Evolutionary conservation across 2,329 filamentous ascomycete genomes (phyloP).

Genomic region (Pestalotiopsis sp.): DNA sequence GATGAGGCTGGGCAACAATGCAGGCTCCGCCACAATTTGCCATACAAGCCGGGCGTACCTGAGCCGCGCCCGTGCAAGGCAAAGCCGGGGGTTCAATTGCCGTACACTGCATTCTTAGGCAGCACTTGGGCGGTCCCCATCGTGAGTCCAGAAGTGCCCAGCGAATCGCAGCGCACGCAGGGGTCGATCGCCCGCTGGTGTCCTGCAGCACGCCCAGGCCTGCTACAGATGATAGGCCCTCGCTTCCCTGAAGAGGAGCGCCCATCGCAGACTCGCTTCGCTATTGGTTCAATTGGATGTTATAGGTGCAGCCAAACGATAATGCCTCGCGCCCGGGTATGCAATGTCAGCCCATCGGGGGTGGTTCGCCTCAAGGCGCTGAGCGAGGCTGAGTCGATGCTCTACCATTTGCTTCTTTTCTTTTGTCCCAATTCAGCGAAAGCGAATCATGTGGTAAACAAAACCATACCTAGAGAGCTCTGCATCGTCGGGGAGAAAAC

Average conservation of each 20-base stretch:
- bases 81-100: background rate
- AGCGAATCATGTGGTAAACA: background rate
- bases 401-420: background rate
- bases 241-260: background rate
- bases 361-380: background rate
- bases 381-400: background rate
- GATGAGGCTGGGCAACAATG: conserved; percentile 8
- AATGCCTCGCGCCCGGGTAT: background rate
- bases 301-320: background rate
- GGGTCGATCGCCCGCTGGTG: background rate
- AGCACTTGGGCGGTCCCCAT: background rate
- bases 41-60: conserved; percentile 7
- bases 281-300: background rate
- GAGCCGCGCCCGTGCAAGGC: background rate
- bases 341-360: background rate
- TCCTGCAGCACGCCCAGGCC: background rate
- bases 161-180: conserved; percentile 4
- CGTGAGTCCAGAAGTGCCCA: background rate
- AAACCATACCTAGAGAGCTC: too few relatives aligned
- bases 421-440: background rate
- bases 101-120: conserved; percentile 11
- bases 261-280: background rate
- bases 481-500: too few relatives aligned
- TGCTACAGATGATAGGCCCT: conserved; percentile 5
- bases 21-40: conserved; percentile 1